Evolutionary conservation across 225 moss, liverwort and hornwort genomes (phyloP), one percentile per base, ranked within the genome.

Genomic region (Sphagnum contortum): DNA sequence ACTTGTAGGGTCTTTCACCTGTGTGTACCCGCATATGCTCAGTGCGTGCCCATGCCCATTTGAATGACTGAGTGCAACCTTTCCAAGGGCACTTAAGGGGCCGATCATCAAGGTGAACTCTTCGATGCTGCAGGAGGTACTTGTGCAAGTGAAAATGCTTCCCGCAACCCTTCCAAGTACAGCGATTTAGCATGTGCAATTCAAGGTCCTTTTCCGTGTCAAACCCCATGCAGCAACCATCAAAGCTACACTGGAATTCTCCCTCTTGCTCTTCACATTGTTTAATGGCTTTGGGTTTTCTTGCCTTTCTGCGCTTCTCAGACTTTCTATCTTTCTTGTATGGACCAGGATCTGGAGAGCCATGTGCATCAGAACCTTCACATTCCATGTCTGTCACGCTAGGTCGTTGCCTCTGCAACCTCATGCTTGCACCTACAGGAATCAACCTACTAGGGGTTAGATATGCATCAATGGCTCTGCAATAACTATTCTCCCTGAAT

Each of bases 41-140:
- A n/a, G 94, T 94, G 48, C 94, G 74, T 50, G 94, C 94, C 94
- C 94, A 94, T 10, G 94, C 91, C 94, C 94, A 94, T 63, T 94
- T 94, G 52, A 94, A 94, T 2, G 94, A 72, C 61, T 87, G 87
- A 3, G 85, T 81, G 75, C 94, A 94, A 63, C 85, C 91, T 74
- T 81, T 80, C 68, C 89, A 87, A 14, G 89, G 91, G 4, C 94
- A 94, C 78, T 94, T 94, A 59, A 94, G 77, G 60, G 94, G 94
- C 66, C 94, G 81, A 72, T 94, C 94, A 54, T 91, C 91, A 13
- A 91, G 73, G 69, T 94, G 94, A 50, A 94, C 94, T 63, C 94
- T 79, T 64, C 94, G 91, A 65, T 94, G 94, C 65, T 94, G 94
- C 70, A 94, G 74, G 47, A 94, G 85, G 62, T 94, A 94, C 66